Evolutionary conservation across 768 basidiomycete species (phyloP), one percentile per base, ranked within the genome.

Genomic region (Trametes punicea): DNA sequence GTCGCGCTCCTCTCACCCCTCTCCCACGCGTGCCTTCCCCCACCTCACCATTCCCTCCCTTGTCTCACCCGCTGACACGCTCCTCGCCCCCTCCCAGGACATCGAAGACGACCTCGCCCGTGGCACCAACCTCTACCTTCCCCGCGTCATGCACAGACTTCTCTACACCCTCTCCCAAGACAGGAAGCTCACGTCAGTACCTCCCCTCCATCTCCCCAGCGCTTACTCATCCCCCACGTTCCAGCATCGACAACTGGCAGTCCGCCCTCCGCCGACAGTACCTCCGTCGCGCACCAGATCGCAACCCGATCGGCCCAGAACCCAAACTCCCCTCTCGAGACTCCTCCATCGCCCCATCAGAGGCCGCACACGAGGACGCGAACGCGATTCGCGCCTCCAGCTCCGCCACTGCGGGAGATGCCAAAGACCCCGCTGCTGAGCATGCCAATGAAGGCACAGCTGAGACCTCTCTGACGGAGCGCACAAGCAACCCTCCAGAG

Each of bases 171-270:
- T 92, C 57, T 85, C 89, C 13, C 87, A 88, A 65, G 91, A 93
- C 75, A 77, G 88, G 57, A 90, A 90, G 74, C 80, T 88, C 63
- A 77, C 79, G 89, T 90, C 70, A 67, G 88, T 71, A 13, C 20
- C 5, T 16, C 42, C 45, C 30, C 57, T 16, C 39, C 50, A 41
- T 25, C 45, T 30, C 47, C 34, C 25, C 62, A 29, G 72, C 55
- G 56, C 61, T 42, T 52, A 46, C 46, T 61, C 58, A 34, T 25
- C 38, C 34, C 63, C 55, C 50, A 61, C 58, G 18, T 60, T 54
- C 54, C 62, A 92, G 90, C 31, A 64, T 80, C 46, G 83, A 87
- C 64, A 90, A 82, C 68, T 92, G 90, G 90, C 89, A 92, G 71
- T 79, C 83, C 27, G 76, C 78, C 27, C 75, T 93, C 41, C 85